Conservation (phyloP, 1,284 basidiomycete genomes). For the Leccinum angustisporum region DNA sequence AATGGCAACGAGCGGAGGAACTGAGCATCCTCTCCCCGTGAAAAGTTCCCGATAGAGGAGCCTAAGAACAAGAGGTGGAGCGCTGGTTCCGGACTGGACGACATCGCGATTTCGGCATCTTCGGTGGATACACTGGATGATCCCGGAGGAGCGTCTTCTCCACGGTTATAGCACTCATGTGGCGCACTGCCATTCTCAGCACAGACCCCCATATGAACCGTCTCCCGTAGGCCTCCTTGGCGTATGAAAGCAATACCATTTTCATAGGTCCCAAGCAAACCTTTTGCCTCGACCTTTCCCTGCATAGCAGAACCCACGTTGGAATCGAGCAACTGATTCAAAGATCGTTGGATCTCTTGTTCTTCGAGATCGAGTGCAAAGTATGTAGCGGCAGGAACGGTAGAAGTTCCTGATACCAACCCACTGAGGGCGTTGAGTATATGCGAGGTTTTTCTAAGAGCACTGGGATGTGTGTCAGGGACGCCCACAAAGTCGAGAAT, state of each 20-base stretch:
- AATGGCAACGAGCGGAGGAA: conserved; percentile 85
- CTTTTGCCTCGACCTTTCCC: conserved; percentile 75
- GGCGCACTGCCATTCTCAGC: background rate
- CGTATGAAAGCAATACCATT: conserved; percentile 72
- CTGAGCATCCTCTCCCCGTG: conserved; percentile 65
- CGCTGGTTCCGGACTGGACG: conserved; percentile 48
- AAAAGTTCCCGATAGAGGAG: conserved; percentile 92
- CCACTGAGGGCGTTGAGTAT: conserved; percentile 76
- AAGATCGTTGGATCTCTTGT: conserved; percentile 81
- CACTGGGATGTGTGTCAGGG: conserved; percentile 45
- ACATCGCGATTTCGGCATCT: conserved; percentile 33
- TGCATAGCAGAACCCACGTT: conserved; percentile 62
- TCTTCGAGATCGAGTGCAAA: conserved; percentile 93
- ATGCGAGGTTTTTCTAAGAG: conserved; percentile 88
- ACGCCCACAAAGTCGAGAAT: background rate
- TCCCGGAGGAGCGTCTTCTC: conserved; percentile 35
- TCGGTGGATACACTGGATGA: conserved; percentile 31
- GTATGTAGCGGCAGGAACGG: conserved; percentile 69
- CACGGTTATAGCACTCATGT: background rate
- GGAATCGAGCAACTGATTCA: conserved; percentile 66
- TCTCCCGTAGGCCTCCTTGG: conserved; percentile 52
- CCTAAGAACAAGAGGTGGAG: conserved; percentile 92
- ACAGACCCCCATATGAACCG: background rate
- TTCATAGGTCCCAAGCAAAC: conserved; percentile 89
- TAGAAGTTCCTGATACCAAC: conserved; percentile 38